Evolutionary conservation across 371 early-diverging fungal species (phyloP).

Genomic region (Encephalitozoon romaleae): DNA sequence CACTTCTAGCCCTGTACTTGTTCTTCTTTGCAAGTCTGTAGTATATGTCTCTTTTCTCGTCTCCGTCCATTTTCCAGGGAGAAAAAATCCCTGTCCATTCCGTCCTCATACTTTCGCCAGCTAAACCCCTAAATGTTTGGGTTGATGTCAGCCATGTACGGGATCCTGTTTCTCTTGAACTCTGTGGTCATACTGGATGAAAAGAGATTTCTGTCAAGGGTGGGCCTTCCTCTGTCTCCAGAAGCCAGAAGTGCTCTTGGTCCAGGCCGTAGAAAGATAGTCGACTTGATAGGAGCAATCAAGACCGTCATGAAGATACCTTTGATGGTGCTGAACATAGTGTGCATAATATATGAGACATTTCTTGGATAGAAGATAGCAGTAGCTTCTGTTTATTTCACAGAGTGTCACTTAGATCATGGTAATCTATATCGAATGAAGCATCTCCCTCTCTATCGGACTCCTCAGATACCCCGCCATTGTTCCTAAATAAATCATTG

Average conservation of each 20-base stretch:
- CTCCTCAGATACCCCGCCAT: background rate
- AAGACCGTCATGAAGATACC: slow-evolving; percentile 49
- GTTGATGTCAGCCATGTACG: slow-evolving; percentile 43
- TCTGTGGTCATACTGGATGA: slow-evolving; percentile 53
- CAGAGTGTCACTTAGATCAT: background rate
- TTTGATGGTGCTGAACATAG: slow-evolving; percentile 45
- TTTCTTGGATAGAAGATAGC: slow-evolving; percentile 40
- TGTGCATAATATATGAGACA: slow-evolving; percentile 53
- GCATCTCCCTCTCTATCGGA: background rate
- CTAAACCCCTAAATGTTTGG: slow-evolving; percentile 46
- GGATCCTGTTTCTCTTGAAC: slow-evolving; percentile 48
- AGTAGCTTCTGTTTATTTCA: background rate
- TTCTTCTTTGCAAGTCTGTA: slow-evolving; percentile 60
- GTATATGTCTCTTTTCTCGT: slow-evolving; percentile 87
- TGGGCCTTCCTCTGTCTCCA: slow-evolving; percentile 46
- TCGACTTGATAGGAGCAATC: slow-evolving; percentile 39
- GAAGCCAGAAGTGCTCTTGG: slow-evolving; percentile 27
- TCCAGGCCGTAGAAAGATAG: slow-evolving; percentile 32
- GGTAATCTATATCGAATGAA: slow-evolving; percentile 5
- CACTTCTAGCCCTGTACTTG: slow-evolving; percentile 59
- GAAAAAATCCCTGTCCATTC: background rate
- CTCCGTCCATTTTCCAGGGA: slow-evolving; percentile 71
- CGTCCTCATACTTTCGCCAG: background rate
- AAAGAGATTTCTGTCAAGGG: slow-evolving; percentile 44
- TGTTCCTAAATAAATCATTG: slow-evolving; percentile 32